These are phyloP conservation scores for Acanthamoeba royreba DNA, from an alignment of 208 protist species.

Conservation along the genomic window DNA sequence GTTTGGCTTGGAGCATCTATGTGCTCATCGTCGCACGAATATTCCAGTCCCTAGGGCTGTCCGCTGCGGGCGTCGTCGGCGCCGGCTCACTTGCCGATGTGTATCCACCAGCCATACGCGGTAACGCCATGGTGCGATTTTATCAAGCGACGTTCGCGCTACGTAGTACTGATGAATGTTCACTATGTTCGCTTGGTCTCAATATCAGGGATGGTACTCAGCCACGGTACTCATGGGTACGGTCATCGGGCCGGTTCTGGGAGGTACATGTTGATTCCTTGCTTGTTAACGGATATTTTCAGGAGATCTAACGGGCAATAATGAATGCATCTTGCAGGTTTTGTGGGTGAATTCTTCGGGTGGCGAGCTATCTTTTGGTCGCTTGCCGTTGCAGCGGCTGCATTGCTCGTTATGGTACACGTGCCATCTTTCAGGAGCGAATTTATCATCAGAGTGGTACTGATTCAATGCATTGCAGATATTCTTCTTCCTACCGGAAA, in stretches of 20 bases:
- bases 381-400: neutral
- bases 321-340: neutral
- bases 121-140: neutral
- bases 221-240: neutral
- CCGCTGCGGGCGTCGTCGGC: neutral
- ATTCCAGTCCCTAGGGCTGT: neutral
- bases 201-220: neutral
- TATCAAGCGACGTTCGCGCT: neutral
- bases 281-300: neutral
- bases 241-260: neutral
- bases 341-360: neutral
- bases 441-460: no score
- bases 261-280: neutral
- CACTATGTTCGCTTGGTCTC: neutral
- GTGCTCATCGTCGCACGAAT: neutral
- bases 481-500: neutral
- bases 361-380: conserved; percentile 17
- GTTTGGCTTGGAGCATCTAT: neutral
- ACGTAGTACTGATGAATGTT: neutral
- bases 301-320: neutral
- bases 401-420: neutral
- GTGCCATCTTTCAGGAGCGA: neutral
- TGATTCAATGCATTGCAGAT: no score
- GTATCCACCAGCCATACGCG: neutral
- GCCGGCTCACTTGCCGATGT: neutral